Conservation (phyloP, 768 basidiomycete genomes). For the Pulveroboletus sp. region DNA sequence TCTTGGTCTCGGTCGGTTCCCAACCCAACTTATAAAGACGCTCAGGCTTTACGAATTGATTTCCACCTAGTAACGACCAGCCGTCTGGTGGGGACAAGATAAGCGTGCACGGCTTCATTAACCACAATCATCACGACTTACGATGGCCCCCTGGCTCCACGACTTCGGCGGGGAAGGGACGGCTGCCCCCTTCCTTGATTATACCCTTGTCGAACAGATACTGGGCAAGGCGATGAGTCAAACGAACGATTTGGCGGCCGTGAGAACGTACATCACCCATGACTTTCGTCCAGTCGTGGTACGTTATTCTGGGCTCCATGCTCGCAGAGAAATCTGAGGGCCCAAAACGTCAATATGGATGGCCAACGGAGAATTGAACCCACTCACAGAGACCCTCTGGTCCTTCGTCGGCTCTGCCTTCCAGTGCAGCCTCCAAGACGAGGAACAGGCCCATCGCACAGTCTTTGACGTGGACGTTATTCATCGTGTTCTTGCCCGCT, state of each 20-base stretch:
- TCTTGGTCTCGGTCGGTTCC: conserved; percentile 31
- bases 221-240: conserved; percentile 15
- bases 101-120: not conserved
- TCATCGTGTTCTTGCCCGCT: conserved; percentile 35
- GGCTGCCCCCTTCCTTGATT: conserved; percentile 31
- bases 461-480: conserved; percentile 41
- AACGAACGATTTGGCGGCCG: not conserved
- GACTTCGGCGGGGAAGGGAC: conserved; percentile 32
- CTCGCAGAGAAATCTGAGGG: conserved; percentile 35
- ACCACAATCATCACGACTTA: conserved; percentile 20
- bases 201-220: conserved; percentile 34
- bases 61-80: conserved; percentile 41
- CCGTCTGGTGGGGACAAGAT: conserved; percentile 26
- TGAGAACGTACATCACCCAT: conserved; percentile 36
- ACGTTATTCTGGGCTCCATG: conserved; percentile 28
- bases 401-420: conserved; percentile 41
- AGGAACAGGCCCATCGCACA: conserved; percentile 32
- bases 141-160: conserved; percentile 38
- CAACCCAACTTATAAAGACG: conserved; percentile 39
- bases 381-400: conserved; percentile 39
- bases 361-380: no score
- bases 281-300: conserved; percentile 29
- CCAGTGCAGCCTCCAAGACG: conserved; percentile 38
- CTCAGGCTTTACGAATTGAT: conserved; percentile 32
- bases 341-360: not conserved